Conservation (phyloP, 1,284 basidiomycete species). For the Apiotrichum siamense region DNA sequence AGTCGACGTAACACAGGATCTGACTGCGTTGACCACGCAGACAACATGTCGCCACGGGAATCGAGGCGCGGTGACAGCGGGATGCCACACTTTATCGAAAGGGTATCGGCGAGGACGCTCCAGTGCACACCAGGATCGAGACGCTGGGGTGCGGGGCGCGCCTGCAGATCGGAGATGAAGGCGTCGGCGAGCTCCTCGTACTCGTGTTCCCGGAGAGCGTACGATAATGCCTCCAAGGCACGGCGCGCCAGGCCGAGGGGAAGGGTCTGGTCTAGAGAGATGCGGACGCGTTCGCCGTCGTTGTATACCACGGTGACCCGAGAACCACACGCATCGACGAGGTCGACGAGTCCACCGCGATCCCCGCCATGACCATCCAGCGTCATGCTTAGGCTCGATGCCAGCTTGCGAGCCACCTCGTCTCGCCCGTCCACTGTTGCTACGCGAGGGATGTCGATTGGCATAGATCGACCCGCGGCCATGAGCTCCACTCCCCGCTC, state of each 20-base stretch:
- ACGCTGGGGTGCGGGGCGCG: not conserved
- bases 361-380: slow-evolving; percentile 12
- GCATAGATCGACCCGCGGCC: slow-evolving; percentile 55
- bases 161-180: not conserved
- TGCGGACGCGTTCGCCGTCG: slow-evolving; percentile 51
- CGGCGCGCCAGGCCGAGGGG: slow-evolving; percentile 55
- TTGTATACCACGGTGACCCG: slow-evolving; percentile 52
- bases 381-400: slow-evolving; percentile 32
- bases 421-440: slow-evolving; percentile 28
- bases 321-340: slow-evolving; percentile 49
- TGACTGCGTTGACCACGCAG: slow-evolving; percentile 18
- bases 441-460: slow-evolving; percentile 15
- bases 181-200: slow-evolving; percentile 7
- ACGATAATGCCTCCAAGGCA: slow-evolving; percentile 58
- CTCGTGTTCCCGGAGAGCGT: slow-evolving; percentile 50
- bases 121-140: slow-evolving; percentile 5
- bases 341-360: slow-evolving; percentile 11
- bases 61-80: not conserved
- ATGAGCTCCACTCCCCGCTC: slow-evolving; percentile 52
- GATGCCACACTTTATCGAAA: slow-evolving; percentile 11
- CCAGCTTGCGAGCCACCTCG: slow-evolving; percentile 29
- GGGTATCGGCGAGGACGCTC: slow-evolving; percentile 40
- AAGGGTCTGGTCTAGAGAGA: slow-evolving; percentile 54
- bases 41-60: not conserved
- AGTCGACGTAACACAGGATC: slow-evolving; percentile 51